Evolutionary conservation across 805 yeast genomes (phyloP).

Genomic region (Ogataea populi-albae): DNA sequence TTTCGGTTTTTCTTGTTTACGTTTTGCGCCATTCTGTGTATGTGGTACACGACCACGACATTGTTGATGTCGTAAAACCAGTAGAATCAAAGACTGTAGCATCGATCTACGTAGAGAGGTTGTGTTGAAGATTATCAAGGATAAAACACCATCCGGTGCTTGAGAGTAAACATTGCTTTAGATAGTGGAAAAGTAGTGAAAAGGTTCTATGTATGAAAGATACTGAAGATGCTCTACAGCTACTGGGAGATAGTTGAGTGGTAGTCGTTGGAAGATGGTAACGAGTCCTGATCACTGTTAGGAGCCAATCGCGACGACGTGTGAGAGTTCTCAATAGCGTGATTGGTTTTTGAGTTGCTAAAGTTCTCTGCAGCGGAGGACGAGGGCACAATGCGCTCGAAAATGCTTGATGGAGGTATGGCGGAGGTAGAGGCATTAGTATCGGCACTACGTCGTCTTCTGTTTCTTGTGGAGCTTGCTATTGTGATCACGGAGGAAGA

Average conservation of each 20-base stretch:
- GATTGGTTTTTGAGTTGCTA: constrained; percentile 12
- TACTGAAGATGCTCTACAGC: no score
- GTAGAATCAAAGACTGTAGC: no score
- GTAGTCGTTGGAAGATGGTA: constrained; percentile 16
- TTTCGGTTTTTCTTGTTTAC: no score
- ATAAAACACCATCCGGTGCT: no score
- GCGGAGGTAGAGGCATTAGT: constrained; percentile 65
- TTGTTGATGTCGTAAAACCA: no score
- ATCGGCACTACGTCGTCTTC: constrained; percentile 36
- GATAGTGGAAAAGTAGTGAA: no score
- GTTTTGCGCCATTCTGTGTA: no score
- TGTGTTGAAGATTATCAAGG: no score
- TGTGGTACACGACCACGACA: no score
- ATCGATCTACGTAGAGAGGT: no score
- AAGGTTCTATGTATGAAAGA: no score
- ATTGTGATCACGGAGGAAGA: constrained; percentile 34
- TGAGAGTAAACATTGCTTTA: no score
- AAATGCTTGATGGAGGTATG: constrained; percentile 70
- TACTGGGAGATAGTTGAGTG: constrained; percentile 17
- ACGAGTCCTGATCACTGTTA: constrained; percentile 19
- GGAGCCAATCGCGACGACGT: neutral
- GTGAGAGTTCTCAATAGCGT: constrained; percentile 3
- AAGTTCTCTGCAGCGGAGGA: constrained; percentile 16
- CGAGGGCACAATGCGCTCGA: constrained; percentile 46
- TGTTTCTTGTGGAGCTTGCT: constrained; percentile 33